A percentile compares a stretch with the other conserved stretches of the same genome.
These are phyloP conservation scores for Barnettozyma pratensis DNA, from an alignment of 805 yeast genomes.

Conservation along the genomic window DNA sequence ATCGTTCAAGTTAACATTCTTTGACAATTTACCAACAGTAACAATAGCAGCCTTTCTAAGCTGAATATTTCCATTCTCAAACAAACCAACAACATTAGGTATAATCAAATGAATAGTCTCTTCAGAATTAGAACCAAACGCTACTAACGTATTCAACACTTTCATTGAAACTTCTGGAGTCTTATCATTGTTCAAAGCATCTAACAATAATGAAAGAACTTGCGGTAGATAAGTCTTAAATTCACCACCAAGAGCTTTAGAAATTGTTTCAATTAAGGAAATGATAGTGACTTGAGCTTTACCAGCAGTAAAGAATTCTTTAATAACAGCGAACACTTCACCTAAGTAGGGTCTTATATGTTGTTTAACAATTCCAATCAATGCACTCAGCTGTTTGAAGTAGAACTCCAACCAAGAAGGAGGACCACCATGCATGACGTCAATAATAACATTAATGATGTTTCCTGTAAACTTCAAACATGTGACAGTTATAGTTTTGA, in stretches of 20 bases:
- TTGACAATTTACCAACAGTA: constrained; percentile 76
- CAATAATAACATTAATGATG: constrained; percentile 81
- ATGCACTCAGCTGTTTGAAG: constrained; percentile 79
- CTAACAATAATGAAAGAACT: constrained; percentile 68
- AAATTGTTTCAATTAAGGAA: constrained; percentile 74
- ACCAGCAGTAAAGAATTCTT: constrained; percentile 61
- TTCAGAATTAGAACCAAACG: constrained; percentile 82
- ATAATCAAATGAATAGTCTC: constrained; percentile 82
- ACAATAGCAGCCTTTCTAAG: constrained; percentile 73
- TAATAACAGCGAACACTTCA: constrained; percentile 68
- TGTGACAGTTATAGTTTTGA: constrained; percentile 80
- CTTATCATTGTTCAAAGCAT: constrained; percentile 69
- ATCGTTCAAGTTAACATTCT: constrained; percentile 67
- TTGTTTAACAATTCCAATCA: constrained; percentile 79
- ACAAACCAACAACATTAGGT: constrained; percentile 79
- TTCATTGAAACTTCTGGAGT: constrained; percentile 62
- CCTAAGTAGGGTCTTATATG: constrained; percentile 81
- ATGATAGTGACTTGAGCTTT: constrained; percentile 75
- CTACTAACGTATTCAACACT: constrained; percentile 76
- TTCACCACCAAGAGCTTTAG: constrained; percentile 86
- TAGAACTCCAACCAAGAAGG: constrained; percentile 78
- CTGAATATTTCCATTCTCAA: constrained; percentile 59
- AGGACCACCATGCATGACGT: constrained; percentile 79
- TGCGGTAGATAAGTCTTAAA: constrained; percentile 80
- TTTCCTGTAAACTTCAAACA: constrained; percentile 88